Percentiles rank a stretch among this genome's conserved stretches.
phyloP scores from a whole-genome alignment of 2,329 filamentous ascomycete species.

The Exserohilum rostratum region DNA sequence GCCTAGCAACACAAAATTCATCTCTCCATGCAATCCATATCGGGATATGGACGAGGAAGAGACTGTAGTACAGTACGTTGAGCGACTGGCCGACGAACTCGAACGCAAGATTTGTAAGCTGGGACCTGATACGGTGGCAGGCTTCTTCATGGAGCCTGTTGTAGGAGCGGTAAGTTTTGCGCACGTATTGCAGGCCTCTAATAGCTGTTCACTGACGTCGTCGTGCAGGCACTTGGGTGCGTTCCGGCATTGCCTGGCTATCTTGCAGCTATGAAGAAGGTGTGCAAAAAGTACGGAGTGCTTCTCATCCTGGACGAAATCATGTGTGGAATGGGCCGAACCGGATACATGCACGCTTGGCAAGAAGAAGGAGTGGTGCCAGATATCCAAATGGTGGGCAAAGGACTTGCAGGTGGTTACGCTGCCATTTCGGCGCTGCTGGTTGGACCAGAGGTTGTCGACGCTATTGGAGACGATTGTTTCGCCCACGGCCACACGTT shows the following conservation, averaged over 20 bases:
- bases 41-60: conserved; percentile 61
- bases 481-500: conserved; percentile 69
- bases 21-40: conserved; percentile 72
- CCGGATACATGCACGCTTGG: conserved; percentile 67
- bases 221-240: conserved; percentile 66
- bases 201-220: conserved; percentile 1
- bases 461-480: conserved; percentile 54
- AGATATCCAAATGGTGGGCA: conserved; percentile 71
- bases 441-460: conserved; percentile 58
- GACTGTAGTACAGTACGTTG: conserved; percentile 64
- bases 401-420: conserved; percentile 70
- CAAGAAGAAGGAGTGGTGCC: conserved; percentile 64
- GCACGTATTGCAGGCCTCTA: neutral
- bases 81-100: conserved; percentile 66
- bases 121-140: conserved; percentile 70
- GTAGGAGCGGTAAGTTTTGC: conserved; percentile 67
- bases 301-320: conserved; percentile 81
- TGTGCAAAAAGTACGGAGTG: conserved; percentile 74
- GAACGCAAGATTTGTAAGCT: conserved; percentile 68
- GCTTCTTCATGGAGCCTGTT: conserved; percentile 75
- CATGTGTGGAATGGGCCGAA: conserved; percentile 71
- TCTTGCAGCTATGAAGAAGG: conserved; percentile 67
- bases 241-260: conserved; percentile 71
- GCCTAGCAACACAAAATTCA: conserved; percentile 61
- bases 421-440: conserved; percentile 67